A percentile compares a stretch with the other conserved stretches of the same genome.
These are phyloP conservation scores for Coprinellus micaceus DNA, from an alignment of 768 basidiomycete genomes.

Conservation along the genomic window DNA sequence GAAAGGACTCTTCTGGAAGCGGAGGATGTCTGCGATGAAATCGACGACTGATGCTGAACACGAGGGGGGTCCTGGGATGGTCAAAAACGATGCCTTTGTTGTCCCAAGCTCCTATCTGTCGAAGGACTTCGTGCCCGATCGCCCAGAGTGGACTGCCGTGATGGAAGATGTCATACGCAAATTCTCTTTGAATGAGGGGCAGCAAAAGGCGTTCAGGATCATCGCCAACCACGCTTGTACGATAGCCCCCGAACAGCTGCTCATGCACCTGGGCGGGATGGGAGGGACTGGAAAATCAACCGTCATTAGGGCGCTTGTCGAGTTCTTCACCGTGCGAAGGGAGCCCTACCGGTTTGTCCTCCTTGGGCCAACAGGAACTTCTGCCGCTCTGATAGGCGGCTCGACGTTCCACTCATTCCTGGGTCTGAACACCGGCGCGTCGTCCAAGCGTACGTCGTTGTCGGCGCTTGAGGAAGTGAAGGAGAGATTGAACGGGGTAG, in stretches of 20 bases:
- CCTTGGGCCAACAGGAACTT: conserved; percentile 18
- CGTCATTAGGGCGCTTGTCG: conserved; percentile 11
- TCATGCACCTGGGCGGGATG: conserved; percentile 17
- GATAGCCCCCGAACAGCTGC: neutral
- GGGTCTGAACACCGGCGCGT: neutral
- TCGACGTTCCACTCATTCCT: conserved; percentile 20
- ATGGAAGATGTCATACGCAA: neutral
- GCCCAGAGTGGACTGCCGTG: neutral
- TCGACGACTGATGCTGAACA: neutral
- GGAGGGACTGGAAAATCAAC: conserved; percentile 19
- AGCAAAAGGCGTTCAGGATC: neutral
- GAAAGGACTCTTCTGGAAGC: neutral
- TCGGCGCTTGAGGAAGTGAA: neutral
- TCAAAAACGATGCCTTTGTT: neutral
- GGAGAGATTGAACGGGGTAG: neutral
- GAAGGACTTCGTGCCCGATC: neutral
- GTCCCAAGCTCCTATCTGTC: neutral
- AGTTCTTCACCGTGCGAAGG: conserved; percentile 8
- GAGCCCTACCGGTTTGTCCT: conserved; percentile 9
- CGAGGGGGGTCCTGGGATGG: neutral
- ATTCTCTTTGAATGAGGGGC: neutral
- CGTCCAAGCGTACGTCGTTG: neutral
- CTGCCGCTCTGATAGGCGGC: conserved; percentile 16
- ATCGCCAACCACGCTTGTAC: conserved; percentile 1
- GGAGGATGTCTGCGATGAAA: neutral